phyloP scores from a whole-genome alignment of 1,284 basidiomycete genomes.

The Fomitopsis pinicola region DNA sequence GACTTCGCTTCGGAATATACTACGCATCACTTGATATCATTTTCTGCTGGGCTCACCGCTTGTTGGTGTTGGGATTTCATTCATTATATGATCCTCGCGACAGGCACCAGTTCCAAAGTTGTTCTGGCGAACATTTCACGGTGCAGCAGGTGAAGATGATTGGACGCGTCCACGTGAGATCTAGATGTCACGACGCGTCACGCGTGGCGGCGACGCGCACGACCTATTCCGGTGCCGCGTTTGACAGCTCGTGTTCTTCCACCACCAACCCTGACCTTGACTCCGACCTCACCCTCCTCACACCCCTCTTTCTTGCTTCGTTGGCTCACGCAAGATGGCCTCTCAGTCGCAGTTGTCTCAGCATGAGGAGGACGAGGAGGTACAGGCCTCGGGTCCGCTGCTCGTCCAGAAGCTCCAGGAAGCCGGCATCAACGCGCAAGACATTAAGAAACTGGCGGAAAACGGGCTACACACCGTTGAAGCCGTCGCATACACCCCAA shows the following conservation, averaged over 20 bases:
- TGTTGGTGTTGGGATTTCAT: not conserved
- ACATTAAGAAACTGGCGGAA: constrained; percentile 95
- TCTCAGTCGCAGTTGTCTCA: constrained; percentile 47
- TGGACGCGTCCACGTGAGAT: constrained; percentile 24
- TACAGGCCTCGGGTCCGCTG: constrained; percentile 70
- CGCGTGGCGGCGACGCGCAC: not conserved
- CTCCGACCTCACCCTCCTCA: not conserved
- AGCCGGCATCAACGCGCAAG: constrained; percentile 85
- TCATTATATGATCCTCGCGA: too few relatives aligned
- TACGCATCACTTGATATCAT: not conserved
- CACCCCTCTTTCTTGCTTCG: not conserved
- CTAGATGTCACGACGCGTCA: constrained; percentile 12
- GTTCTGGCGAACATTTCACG: too few relatives aligned
- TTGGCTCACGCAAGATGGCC: constrained; percentile 10
- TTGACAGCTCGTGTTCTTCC: not conserved
- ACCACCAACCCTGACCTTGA: not conserved
- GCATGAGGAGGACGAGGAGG: constrained; percentile 50
- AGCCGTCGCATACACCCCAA: constrained; percentile 95
- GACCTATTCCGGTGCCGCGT: not conserved
- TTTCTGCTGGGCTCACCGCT: not conserved
- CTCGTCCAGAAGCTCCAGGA: constrained; percentile 86
- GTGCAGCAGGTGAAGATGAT: not conserved
- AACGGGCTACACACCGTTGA: constrained; percentile 94
- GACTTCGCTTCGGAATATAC: not conserved
- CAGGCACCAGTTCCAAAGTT: too few relatives aligned